Evolutionary conservation across 306 rosid genomes (phyloP).

Genomic region (Begonia masoniana): DNA sequence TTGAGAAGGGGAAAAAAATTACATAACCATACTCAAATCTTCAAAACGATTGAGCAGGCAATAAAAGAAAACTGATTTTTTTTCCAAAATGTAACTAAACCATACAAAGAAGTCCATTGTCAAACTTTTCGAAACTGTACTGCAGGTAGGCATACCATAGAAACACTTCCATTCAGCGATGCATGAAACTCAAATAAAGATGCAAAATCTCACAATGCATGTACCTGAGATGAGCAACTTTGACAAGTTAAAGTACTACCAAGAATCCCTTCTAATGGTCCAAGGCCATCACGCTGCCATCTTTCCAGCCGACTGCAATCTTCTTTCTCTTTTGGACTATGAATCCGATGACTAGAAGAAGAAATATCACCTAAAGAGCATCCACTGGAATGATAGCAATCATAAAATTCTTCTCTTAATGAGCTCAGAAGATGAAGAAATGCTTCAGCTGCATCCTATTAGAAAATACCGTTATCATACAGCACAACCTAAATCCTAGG

Average conservation of each 20-base stretch:
- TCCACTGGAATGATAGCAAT: conserved; percentile 41
- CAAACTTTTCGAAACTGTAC: too few species aligned
- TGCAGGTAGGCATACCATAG: too few species aligned
- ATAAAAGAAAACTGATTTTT: background rate
- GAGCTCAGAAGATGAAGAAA: conserved; percentile 72
- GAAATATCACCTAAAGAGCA: conserved; percentile 50
- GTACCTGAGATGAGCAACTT: conserved; percentile 84
- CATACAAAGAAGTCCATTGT: too few species aligned
- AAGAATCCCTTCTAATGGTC: conserved; percentile 91
- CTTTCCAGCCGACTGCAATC: conserved; percentile 45
- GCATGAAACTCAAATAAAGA: too few species aligned
- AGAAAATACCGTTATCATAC: conserved; percentile 3
- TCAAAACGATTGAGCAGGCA: background rate
- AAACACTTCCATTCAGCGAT: too few species aligned
- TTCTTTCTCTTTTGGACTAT: conserved; percentile 34
- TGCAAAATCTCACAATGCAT: too few species aligned
- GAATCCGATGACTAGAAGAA: conserved; percentile 50
- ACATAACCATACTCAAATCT: background rate
- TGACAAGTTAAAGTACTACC: conserved; percentile 75
- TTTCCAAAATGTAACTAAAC: too few species aligned
- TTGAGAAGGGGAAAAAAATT: background rate
- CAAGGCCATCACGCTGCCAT: conserved; percentile 62
- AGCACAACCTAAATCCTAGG: background rate
- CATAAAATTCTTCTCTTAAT: conserved; percentile 62
- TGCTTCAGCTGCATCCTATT: conserved; percentile 95